phyloP scores from a whole-genome alignment of 345 rosid species.

The Carallia pectinifolia region DNA sequence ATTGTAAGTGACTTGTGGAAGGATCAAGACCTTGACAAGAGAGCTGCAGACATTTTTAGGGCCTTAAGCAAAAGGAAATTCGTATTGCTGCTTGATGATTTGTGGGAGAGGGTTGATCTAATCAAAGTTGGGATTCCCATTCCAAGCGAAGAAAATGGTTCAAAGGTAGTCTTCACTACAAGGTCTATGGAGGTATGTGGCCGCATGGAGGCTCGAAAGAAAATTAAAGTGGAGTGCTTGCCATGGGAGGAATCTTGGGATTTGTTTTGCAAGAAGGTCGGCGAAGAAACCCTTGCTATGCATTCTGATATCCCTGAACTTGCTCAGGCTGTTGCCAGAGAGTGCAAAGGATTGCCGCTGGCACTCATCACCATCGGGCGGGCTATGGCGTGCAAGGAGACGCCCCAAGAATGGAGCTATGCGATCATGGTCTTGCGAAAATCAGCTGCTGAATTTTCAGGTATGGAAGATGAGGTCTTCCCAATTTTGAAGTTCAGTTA shows the following conservation, averaged over 20 bases:
- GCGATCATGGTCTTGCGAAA: constrained; percentile 8
- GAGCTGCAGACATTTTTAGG: no score
- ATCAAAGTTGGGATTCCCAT: no score
- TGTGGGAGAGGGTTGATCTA: no score
- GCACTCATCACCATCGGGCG: constrained; percentile 38
- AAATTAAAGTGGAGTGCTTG: constrained; percentile 31
- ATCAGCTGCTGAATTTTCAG: not conserved
- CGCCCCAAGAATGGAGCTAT: constrained; percentile 33
- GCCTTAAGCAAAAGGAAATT: no score
- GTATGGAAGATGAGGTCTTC: no score
- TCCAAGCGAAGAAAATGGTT: no score
- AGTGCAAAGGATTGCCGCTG: constrained; percentile 32
- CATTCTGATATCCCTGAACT: constrained; percentile 35
- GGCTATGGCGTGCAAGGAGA: constrained; percentile 37
- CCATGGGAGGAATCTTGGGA: constrained; percentile 33
- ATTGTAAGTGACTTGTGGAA: no score
- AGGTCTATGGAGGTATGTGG: no score
- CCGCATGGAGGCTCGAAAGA: constrained; percentile 18
- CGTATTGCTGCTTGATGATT: no score
- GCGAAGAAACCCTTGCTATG: constrained; percentile 21
- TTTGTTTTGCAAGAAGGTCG: constrained; percentile 32
- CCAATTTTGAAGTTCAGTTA: not conserved
- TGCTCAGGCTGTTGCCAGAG: constrained; percentile 30
- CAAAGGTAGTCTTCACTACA: no score
- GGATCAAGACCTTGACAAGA: no score